Evolutionary conservation across 495 filamentous ascomycete genomes (phyloP).

Genomic region (Melanomma pulvis-pyrius): DNA sequence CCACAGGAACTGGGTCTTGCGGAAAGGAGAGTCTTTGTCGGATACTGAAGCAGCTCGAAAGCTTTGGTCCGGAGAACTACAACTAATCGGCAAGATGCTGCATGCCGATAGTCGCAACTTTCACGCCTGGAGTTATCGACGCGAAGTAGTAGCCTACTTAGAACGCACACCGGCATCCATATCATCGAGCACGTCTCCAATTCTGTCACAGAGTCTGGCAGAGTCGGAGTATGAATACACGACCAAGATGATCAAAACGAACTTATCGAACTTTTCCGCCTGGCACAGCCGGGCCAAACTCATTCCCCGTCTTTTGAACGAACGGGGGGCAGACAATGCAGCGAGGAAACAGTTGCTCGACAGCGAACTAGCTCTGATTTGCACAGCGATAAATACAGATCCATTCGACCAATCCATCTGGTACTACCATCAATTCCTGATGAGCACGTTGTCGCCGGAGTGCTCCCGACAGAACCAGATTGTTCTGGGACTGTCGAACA

Average conservation of each 20-base stretch:
- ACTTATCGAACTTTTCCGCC: slow-evolving; percentile 93
- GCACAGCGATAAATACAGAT: slow-evolving; percentile 77
- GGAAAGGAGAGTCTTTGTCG: slow-evolving; percentile 67
- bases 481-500: slow-evolving; percentile 56
- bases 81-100: slow-evolving; percentile 82
- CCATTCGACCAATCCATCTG: slow-evolving; percentile 91
- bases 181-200: slow-evolving; percentile 31
- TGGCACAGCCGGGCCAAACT: slow-evolving; percentile 90
- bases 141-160: slow-evolving; percentile 69
- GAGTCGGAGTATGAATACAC: slow-evolving; percentile 89
- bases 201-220: slow-evolving; percentile 40
- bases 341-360: slow-evolving; percentile 71
- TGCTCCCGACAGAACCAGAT: slow-evolving; percentile 54
- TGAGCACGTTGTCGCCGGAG: slow-evolving; percentile 57
- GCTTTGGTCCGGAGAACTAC: slow-evolving; percentile 84
- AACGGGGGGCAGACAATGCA: slow-evolving; percentile 63
- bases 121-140: slow-evolving; percentile 93
- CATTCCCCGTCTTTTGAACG: slow-evolving; percentile 72
- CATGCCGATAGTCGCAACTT: slow-evolving; percentile 87
- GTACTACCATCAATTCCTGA: slow-evolving; percentile 90
- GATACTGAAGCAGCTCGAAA: slow-evolving; percentile 54
- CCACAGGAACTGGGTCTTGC: slow-evolving; percentile 85
- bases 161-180: slow-evolving; percentile 53
- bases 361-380: slow-evolving; percentile 73
- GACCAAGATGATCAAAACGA: slow-evolving; percentile 76